Evolutionary conservation across 2,329 filamentous ascomycete species (phyloP).

Genomic region (Teratosphaeria destructans): DNA sequence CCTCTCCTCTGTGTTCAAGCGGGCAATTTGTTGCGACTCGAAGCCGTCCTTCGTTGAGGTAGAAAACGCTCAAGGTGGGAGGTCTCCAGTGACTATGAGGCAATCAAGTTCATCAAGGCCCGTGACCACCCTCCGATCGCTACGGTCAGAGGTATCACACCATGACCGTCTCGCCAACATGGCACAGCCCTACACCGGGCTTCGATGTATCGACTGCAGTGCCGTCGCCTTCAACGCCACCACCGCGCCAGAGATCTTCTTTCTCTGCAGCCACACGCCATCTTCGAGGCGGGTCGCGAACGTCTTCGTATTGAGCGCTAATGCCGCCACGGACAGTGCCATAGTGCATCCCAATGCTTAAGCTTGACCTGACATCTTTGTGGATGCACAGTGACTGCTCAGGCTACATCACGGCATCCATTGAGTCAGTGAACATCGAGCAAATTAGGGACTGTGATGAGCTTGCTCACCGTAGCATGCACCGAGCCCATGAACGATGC

Average conservation of each 20-base stretch:
- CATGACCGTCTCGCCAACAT: slow-evolving; percentile 39
- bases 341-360: slow-evolving; percentile 43
- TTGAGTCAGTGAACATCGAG: background rate
- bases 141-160: slow-evolving; percentile 17
- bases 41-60: background rate
- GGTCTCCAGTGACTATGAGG: background rate
- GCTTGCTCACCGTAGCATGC: slow-evolving; percentile 28
- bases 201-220: slow-evolving; percentile 25
- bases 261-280: slow-evolving; percentile 37
- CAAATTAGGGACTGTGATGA: background rate
- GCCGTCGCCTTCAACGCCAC: slow-evolving; percentile 20
- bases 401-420: slow-evolving; percentile 15
- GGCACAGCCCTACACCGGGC: slow-evolving; percentile 29
- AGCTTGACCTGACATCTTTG: slow-evolving; percentile 35
- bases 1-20: background rate
- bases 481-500: slow-evolving; percentile 34
- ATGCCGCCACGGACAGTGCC: slow-evolving; percentile 38
- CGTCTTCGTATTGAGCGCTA: slow-evolving; percentile 38
- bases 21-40: background rate
- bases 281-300: slow-evolving; percentile 36
- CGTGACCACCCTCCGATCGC: background rate
- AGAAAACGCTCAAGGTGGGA: background rate
- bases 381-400: slow-evolving; percentile 41
- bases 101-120: background rate
- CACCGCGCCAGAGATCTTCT: slow-evolving; percentile 25